Percentiles rank a stretch among this genome's conserved stretches.
Conservation (phyloP, 768 basidiomycete genomes). For the Russula earlei region DNA sequence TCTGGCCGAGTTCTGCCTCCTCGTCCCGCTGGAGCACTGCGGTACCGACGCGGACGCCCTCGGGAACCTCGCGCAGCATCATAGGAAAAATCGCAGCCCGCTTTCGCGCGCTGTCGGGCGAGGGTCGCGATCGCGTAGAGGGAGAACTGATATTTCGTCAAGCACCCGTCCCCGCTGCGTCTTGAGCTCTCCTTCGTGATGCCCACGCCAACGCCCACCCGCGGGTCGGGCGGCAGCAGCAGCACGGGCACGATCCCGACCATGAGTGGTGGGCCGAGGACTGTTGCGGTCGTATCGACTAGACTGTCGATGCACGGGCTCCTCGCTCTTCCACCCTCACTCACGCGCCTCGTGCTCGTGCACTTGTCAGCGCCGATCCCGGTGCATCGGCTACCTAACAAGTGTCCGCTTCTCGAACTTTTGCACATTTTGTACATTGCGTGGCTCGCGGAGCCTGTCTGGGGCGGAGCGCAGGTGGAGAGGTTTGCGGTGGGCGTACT, state of each 20-base stretch:
- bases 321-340: conserved; percentile 49
- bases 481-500: conserved; percentile 42
- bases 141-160: conserved; percentile 60
- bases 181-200: conserved; percentile 32
- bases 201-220: not conserved
- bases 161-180: conserved; percentile 38
- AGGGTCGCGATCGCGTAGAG: conserved; percentile 43
- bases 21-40: conserved; percentile 34
- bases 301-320: conserved; percentile 36
- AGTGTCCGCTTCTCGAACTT: conserved; percentile 52
- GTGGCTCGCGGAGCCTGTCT: conserved; percentile 31
- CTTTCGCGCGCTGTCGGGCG: conserved; percentile 37
- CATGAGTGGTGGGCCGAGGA: not conserved
- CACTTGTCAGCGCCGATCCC: conserved; percentile 39
- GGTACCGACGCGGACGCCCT: conserved; percentile 28
- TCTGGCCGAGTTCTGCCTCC: conserved; percentile 50
- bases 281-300: conserved; percentile 42
- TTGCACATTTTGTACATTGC: conserved; percentile 62
- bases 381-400: conserved; percentile 45
- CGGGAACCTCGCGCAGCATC: conserved; percentile 40
- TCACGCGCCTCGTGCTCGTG: conserved; percentile 54
- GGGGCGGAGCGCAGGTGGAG: conserved; percentile 30
- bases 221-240: not conserved
- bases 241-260: not conserved
- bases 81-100: conserved; percentile 50